Conservation (phyloP, 2,329 filamentous ascomycete species). For the Arthrinium phaeospermum region DNA sequence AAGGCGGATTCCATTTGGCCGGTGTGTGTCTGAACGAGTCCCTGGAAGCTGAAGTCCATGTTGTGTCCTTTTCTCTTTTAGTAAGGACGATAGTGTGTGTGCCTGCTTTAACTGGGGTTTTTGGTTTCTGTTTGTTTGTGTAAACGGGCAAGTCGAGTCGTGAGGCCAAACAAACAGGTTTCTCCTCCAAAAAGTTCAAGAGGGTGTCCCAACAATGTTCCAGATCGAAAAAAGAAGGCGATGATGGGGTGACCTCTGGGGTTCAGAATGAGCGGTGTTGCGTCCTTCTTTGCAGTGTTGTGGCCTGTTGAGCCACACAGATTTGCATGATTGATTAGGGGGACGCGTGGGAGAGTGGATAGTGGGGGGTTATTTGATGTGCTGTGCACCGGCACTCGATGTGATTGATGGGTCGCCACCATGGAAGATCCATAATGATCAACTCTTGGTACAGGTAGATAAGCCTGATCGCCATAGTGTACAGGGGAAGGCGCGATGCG, state of each 20-base stretch:
- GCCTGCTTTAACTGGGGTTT: not conserved
- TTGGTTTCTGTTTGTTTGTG: not conserved
- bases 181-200: not conserved
- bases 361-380: conserved; percentile 1
- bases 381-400: not conserved
- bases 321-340: conserved; percentile 15
- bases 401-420: not conserved
- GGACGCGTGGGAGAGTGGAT: conserved; percentile 6
- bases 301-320: conserved; percentile 6
- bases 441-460: not conserved
- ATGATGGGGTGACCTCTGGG: not conserved
- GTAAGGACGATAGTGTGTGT: not conserved
- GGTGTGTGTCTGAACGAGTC: conserved; percentile 16
- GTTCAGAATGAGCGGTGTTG: conserved; percentile 11
- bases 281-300: not conserved
- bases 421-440: not conserved
- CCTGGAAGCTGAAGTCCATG: conserved; percentile 33
- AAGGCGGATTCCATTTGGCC: conserved; percentile 13
- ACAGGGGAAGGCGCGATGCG: not conserved
- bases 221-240: not conserved
- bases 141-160: not conserved
- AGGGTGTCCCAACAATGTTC: not conserved
- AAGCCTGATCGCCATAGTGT: not conserved
- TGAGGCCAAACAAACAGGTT: not conserved
- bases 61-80: not conserved